Percentiles rank a stretch among this genome's conserved stretches.
These are phyloP conservation scores for Cornus florida DNA, from an alignment of 148 eudicot genomes.

Conservation along the genomic window DNA sequence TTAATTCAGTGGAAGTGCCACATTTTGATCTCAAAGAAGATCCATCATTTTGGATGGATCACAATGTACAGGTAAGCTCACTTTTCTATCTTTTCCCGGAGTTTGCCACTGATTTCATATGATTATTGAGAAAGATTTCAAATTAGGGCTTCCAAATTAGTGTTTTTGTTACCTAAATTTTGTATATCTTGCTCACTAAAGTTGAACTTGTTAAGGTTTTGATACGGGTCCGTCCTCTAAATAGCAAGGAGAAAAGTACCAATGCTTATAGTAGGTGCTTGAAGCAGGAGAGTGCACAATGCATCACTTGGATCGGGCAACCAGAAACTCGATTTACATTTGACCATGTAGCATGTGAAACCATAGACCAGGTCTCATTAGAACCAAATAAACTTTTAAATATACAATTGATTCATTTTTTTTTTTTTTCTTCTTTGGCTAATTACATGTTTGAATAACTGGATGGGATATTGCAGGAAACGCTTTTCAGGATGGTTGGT, in stretches of 20 bases:
- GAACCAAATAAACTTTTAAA: neutral
- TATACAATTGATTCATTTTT: neutral
- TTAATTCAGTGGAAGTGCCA: slow-evolving; percentile 70
- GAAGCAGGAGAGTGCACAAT: slow-evolving; percentile 87
- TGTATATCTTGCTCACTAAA: slow-evolving; percentile 5
- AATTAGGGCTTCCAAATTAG: neutral
- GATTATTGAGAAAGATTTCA: no score
- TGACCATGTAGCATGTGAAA: slow-evolving; percentile 97
- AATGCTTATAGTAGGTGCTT: slow-evolving; percentile 79
- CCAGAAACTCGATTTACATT: slow-evolving; percentile 94
- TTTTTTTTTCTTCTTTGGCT: neutral
- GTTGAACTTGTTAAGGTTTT: slow-evolving; percentile 53
- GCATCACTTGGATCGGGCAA: slow-evolving; percentile 83
- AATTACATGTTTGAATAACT: slow-evolving; percentile 5
- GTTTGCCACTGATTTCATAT: no score
- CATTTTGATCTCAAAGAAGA: slow-evolving; percentile 94
- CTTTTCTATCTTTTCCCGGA: neutral
- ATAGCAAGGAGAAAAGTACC: slow-evolving; percentile 54
- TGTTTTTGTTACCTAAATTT: neutral
- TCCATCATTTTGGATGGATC: slow-evolving; percentile 98
- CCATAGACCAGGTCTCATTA: slow-evolving; percentile 76
- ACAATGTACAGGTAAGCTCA: slow-evolving; percentile 75
- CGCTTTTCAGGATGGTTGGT: slow-evolving; percentile 92
- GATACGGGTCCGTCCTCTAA: slow-evolving; percentile 84
- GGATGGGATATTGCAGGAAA: slow-evolving; percentile 57